Evolutionary conservation across 2,329 filamentous ascomycete species (phyloP).

Genomic region (Elsinoe ampelina): DNA sequence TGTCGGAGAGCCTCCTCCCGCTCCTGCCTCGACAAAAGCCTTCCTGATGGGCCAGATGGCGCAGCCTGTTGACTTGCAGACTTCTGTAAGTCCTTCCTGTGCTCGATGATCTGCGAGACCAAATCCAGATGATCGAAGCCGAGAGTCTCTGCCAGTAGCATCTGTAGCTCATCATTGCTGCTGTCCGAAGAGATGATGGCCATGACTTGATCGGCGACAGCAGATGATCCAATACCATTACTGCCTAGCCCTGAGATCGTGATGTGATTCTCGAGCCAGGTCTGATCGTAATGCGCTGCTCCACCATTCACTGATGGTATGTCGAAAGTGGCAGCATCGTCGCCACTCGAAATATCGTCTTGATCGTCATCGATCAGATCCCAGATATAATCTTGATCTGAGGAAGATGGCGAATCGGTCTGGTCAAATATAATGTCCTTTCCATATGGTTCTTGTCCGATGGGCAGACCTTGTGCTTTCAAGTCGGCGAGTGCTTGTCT

Average conservation of each 20-base stretch:
- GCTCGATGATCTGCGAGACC: constrained; percentile 77
- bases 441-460: constrained; percentile 41
- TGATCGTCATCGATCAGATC: constrained; percentile 73
- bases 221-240: constrained; percentile 52
- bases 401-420: constrained; percentile 52
- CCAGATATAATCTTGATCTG: constrained; percentile 76
- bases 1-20: constrained; percentile 67
- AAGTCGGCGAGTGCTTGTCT: constrained; percentile 70
- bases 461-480: constrained; percentile 42
- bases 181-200: constrained; percentile 62
- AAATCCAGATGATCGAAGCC: constrained; percentile 92
- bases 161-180: constrained; percentile 79
- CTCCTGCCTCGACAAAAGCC: constrained; percentile 65
- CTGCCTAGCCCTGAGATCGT: constrained; percentile 55
- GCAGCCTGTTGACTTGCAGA: constrained; percentile 30
- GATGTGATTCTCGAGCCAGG: constrained; percentile 66
- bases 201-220: constrained; percentile 69
- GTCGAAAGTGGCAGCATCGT: constrained; percentile 39
- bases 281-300: constrained; percentile 40
- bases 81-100: constrained; percentile 59
- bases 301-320: constrained; percentile 18
- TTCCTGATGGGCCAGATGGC: constrained; percentile 32
- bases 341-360: constrained; percentile 53
- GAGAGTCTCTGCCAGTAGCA: constrained; percentile 76
- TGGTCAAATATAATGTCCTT: constrained; percentile 56